Percentiles rank a stretch among this genome's conserved stretches.
phyloP scores from a whole-genome alignment of 208 protist species.

The Acanthamoeba polyphaga region DNA sequence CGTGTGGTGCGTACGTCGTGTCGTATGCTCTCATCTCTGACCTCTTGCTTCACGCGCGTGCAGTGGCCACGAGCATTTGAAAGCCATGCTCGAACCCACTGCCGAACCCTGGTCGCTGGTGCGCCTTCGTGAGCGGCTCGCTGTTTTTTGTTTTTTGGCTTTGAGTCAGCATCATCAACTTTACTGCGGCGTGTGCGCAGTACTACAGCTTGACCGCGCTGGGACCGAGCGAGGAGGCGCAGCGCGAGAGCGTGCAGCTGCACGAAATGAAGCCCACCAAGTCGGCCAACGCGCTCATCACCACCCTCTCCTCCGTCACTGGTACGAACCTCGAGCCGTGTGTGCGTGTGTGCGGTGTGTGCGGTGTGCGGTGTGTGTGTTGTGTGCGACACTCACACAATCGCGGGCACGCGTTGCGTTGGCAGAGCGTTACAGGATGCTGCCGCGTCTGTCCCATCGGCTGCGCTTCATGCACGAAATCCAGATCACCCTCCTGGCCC shows the following conservation, averaged over 20 bases:
- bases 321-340: background rate
- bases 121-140: background rate
- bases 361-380: too few relatives aligned
- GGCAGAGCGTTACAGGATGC: slow-evolving; percentile 40
- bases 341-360: background rate
- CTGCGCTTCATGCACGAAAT: slow-evolving; percentile 34
- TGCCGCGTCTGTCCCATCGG: background rate
- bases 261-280: slow-evolving; percentile 16
- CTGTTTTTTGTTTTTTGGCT: background rate
- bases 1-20: background rate
- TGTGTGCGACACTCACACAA: too few relatives aligned
- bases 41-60: too few relatives aligned
- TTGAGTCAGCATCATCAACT: too few relatives aligned
- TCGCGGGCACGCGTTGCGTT: too few relatives aligned
- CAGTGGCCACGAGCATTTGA: background rate
- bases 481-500: slow-evolving; percentile 27
- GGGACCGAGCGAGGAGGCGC: background rate
- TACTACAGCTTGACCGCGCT: background rate
- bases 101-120: background rate
- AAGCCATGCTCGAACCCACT: background rate
- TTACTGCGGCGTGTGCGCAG: too few relatives aligned
- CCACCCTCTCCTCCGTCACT: slow-evolving; percentile 6
- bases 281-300: slow-evolving; percentile 8
- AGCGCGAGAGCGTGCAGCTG: background rate
- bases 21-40: background rate